Conservation (phyloP, 768 basidiomycete genomes). For the Pluteus cervinus region DNA sequence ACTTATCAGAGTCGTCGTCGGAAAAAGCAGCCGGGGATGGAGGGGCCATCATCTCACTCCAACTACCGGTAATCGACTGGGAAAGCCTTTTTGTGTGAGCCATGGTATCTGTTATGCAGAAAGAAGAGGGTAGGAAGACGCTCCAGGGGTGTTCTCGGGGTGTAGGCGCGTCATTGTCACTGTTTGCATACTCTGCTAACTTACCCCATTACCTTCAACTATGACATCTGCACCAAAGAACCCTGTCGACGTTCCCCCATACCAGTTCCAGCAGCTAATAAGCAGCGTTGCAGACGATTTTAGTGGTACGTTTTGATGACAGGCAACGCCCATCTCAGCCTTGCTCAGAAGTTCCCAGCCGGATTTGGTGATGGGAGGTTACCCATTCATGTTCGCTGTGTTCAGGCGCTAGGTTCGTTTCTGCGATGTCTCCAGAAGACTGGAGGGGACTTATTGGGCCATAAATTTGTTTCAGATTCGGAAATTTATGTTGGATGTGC, state of each 20-base stretch:
- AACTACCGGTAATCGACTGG: conserved; percentile 29
- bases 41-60: conserved; percentile 18
- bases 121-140: neutral
- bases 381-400: conserved; percentile 1
- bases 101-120: conserved; percentile 15
- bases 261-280: conserved; percentile 3
- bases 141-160: too few relatives aligned
- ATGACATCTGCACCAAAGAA: conserved; percentile 1
- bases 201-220: neutral
- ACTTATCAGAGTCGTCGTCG: conserved; percentile 32
- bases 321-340: neutral
- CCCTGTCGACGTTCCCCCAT: neutral
- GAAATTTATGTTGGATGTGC: conserved; percentile 86
- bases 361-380: neutral
- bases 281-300: neutral
- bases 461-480: too few relatives aligned
- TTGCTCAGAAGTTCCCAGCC: neutral
- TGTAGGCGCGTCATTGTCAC: conserved; percentile 1
- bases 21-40: conserved; percentile 17
- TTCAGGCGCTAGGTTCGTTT: neutral
- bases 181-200: neutral
- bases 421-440: neutral
- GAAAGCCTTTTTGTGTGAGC: conserved; percentile 31
- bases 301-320: neutral
- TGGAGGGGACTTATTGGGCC: neutral